Conservation (phyloP, 1,284 basidiomycete genomes). For the Papiliotrema flavescens region DNA sequence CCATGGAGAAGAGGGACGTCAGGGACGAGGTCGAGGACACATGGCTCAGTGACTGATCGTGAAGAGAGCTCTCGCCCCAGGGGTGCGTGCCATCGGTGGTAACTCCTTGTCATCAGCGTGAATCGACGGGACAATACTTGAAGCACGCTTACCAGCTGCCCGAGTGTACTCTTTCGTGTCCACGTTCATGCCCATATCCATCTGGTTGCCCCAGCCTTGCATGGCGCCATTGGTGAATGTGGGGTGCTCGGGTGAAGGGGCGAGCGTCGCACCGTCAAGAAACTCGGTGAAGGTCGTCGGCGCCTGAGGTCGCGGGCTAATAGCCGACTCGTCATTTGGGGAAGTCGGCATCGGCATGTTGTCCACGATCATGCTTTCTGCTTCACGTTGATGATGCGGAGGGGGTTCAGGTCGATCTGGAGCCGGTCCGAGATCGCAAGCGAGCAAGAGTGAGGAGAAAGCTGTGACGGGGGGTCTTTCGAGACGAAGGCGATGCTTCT, state of each 20-base stretch:
- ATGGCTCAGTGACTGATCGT: slow-evolving; percentile 14
- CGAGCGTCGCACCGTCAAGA: slow-evolving; percentile 1
- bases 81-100: too few species aligned
- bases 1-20: slow-evolving; percentile 4
- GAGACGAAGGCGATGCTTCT: too few species aligned
- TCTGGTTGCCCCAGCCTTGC: too few species aligned
- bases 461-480: too few species aligned
- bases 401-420: neutral
- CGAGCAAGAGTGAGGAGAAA: too few species aligned
- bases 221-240: neutral
- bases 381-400: neutral
- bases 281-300: neutral
- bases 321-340: neutral
- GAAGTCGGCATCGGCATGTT: neutral
- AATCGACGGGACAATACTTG: neutral
- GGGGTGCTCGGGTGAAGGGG: slow-evolving; percentile 8
- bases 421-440: neutral
- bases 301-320: neutral
- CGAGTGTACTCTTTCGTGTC: neutral
- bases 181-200: neutral
- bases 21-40: slow-evolving; percentile 18
- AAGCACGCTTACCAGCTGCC: neutral
- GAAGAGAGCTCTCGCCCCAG: neutral
- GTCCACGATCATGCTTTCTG: neutral
- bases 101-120: neutral